Base-by-base conservation (phyloP, 164 flowering plant genomes). In the Akebia trifoliata region DNA sequence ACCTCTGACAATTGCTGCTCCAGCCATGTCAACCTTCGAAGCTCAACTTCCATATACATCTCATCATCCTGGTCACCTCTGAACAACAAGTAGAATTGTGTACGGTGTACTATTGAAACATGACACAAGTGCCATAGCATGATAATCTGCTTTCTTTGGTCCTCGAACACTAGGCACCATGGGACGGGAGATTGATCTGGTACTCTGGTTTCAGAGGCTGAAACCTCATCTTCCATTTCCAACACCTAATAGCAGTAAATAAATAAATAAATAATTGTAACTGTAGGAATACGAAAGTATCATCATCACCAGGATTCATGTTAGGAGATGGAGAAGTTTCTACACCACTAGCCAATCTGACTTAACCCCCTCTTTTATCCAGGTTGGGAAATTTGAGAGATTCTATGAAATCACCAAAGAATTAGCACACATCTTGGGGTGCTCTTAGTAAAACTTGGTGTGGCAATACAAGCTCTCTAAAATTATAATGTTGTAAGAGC, bases 121-220 rank as follows among this genome's bases (percentile, higher is more conserved):
- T 89, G 93, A 73, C 96, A 89, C 31, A 89, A 60, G 63, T 89
- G 85, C 96, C 96, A 89, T 62, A 89, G 39, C 93, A 81, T 79
- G 38, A 86, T 60, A n/a, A 86, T 82, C 52, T 86, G 87, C 58
- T 78, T 76, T 56, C 87, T 78, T 48, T 86, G 82, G 8, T 84
- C 87, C 69, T 81, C 86, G 56, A 85, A 88, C 22, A 74, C 17
- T 17, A 71, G 29, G 52, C 67, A 69, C 93, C 96, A 84, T 30
- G 83, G 62, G 69, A 73, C 32, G n/a, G 87, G 81, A 32, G 84
- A 70, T 32, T 72, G 62, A 20, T 63, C 69, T 2, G 29, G 43
- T 9, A 22, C 34, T 9, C 66, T 72, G 14, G 72, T 20, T 49
- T 69, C 82, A 30, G 28, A 28, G 8, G 56, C 56, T 12, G 59